phyloP scores from a whole-genome alignment of 106 monocot species.

The Vanilla planifolia region DNA sequence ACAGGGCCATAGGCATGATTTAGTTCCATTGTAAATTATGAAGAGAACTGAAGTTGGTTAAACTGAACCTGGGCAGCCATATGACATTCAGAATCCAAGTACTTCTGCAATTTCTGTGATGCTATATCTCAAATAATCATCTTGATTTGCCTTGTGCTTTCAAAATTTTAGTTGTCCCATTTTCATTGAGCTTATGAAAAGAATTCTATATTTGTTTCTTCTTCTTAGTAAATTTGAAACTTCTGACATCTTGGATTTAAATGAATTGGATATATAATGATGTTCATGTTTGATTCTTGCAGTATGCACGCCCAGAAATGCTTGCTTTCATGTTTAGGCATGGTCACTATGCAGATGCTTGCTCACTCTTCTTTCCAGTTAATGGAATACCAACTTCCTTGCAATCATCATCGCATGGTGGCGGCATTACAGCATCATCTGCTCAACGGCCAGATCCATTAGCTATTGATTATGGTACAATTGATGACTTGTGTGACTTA shows the following conservation, averaged over 20 bases:
- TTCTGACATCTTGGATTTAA: constrained; percentile 5
- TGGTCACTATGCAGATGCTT: constrained; percentile 86
- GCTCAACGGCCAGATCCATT: constrained; percentile 66
- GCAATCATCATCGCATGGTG: constrained; percentile 28
- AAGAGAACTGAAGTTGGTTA: not conserved
- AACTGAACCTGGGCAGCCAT: not conserved
- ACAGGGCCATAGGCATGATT: not conserved
- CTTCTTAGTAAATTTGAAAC: not conserved
- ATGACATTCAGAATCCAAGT: too few species aligned
- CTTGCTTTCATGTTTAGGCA: constrained; percentile 95
- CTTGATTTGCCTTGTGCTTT: not conserved
- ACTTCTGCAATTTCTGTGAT: not conserved
- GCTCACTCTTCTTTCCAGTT: constrained; percentile 76
- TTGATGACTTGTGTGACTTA: constrained; percentile 87
- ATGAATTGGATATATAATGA: constrained; percentile 3
- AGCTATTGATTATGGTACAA: constrained; percentile 88
- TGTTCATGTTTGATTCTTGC: constrained; percentile 11
- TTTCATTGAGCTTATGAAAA: too few species aligned
- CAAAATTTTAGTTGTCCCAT: not conserved
- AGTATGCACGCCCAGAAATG: constrained; percentile 79
- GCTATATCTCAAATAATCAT: not conserved
- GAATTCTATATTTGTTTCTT: too few species aligned
- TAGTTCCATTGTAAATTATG: not conserved
- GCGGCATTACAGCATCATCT: constrained; percentile 27
- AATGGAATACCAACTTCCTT: constrained; percentile 34